These are phyloP conservation scores for Pseudomonodictys pantanalensis DNA, from an alignment of 495 filamentous ascomycete species.

Conservation along the genomic window DNA sequence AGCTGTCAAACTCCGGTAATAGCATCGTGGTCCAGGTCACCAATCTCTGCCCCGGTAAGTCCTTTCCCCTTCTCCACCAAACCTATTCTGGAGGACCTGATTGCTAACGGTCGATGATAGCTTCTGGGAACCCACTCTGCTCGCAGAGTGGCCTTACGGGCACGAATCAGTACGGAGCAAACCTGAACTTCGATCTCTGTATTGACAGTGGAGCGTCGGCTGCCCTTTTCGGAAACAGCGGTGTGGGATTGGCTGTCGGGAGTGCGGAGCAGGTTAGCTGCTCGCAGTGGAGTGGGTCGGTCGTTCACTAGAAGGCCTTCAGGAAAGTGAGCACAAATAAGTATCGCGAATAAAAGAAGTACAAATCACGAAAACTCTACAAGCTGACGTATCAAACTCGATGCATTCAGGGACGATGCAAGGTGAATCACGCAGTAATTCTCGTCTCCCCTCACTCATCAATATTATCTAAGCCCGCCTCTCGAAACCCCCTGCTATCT, in stretches of 20 bases:
- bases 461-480: too few relatives aligned
- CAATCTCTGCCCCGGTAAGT: slow-evolving; percentile 39
- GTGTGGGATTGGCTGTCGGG: slow-evolving; percentile 35
- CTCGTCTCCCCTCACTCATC: too few relatives aligned
- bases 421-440: too few relatives aligned
- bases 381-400: too few relatives aligned
- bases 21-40: slow-evolving; percentile 40
- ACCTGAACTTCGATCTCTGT: slow-evolving; percentile 45
- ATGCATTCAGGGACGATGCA: too few relatives aligned
- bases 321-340: too few relatives aligned
- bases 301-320: too few relatives aligned
- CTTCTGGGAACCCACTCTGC: slow-evolving; percentile 39
- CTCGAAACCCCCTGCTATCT: too few relatives aligned
- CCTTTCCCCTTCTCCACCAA: not conserved
- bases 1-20: slow-evolving; percentile 28
- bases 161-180: slow-evolving; percentile 41
- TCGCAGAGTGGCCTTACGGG: slow-evolving; percentile 30
- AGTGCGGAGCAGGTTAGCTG: slow-evolving; percentile 37
- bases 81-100: not conserved
- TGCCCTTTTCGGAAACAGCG: slow-evolving; percentile 40
- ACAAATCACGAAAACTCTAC: too few relatives aligned
- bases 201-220: slow-evolving; percentile 37
- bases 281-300: slow-evolving; percentile 12
- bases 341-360: too few relatives aligned
- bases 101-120: not conserved